A percentile compares a stretch with the other conserved stretches of the same genome.
Conservation (phyloP, 495 filamentous ascomycete species). For the Viridothelium virens region DNA sequence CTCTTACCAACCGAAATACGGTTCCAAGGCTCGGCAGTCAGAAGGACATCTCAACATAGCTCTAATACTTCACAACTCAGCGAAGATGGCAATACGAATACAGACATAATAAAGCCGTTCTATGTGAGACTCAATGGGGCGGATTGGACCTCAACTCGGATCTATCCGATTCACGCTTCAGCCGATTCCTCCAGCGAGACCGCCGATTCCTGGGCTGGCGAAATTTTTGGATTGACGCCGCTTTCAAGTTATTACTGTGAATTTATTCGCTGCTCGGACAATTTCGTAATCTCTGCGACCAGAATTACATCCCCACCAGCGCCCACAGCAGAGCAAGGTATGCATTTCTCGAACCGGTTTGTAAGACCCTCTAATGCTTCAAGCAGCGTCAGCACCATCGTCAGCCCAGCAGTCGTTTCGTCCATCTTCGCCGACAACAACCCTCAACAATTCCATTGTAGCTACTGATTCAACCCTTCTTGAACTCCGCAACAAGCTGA, state of each 20-base stretch:
- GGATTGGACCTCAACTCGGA: conserved; percentile 74
- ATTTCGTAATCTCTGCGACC: conserved; percentile 64
- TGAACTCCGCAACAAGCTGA: conserved; percentile 67
- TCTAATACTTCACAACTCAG: conserved; percentile 13
- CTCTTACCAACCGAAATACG: conserved; percentile 73
- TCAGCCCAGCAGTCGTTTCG: conserved; percentile 57
- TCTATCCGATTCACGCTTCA: conserved; percentile 29
- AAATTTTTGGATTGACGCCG: conserved; percentile 82
- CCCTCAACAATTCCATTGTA: conserved; percentile 77
- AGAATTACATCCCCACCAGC: conserved; percentile 73
- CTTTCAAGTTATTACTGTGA: conserved; percentile 79
- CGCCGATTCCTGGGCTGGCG: conserved; percentile 60
- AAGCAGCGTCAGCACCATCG: conserved; percentile 43
- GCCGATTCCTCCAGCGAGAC: conserved; percentile 21
- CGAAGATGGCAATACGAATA: conserved; percentile 28
- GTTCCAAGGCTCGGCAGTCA: conserved; percentile 41
- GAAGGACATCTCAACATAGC: neutral
- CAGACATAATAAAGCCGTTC: conserved; percentile 66
- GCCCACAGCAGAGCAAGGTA: conserved; percentile 58
- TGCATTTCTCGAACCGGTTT: conserved; percentile 20
- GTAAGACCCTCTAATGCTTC: conserved; percentile 31
- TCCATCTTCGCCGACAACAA: conserved; percentile 70
- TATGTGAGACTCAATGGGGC: conserved; percentile 84
- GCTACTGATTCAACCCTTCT: conserved; percentile 69
- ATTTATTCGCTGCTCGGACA: conserved; percentile 67